Evolutionary conservation across 495 filamentous ascomycete species (phyloP).

Genomic region (Chaetomium tenue): DNA sequence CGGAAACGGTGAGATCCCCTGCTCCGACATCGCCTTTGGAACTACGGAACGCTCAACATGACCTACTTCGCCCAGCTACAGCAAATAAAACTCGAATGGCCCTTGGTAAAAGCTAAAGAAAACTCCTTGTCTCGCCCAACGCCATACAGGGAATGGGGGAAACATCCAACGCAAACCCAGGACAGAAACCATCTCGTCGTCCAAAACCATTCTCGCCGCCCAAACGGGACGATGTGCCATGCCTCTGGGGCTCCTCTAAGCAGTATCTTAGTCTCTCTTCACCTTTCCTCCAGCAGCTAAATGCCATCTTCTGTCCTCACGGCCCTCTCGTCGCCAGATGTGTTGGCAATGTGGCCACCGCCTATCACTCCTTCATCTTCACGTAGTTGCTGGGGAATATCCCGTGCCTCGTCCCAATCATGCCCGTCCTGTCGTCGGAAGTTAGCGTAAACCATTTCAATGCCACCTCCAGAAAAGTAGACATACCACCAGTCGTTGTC

Average conservation of each 20-base stretch:
- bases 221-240: conserved; percentile 12
- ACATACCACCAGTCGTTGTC: conserved; percentile 86
- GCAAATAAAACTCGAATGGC: neutral
- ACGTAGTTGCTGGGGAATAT: conserved; percentile 60
- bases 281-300: neutral
- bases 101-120: neutral
- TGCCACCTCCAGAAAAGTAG: neutral
- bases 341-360: conserved; percentile 8
- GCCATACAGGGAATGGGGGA: conserved; percentile 11
- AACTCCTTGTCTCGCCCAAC: conserved; percentile 14
- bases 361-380: conserved; percentile 43
- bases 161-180: conserved; percentile 1
- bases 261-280: neutral
- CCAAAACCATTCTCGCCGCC: conserved; percentile 5
- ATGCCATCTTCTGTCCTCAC: neutral
- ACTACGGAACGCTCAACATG: neutral
- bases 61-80: neutral
- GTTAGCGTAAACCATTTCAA: neutral
- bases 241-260: neutral
- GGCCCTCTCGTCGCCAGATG: neutral
- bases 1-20: too few species aligned
- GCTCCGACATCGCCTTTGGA: neutral
- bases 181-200: neutral
- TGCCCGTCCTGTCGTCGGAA: conserved; percentile 51
- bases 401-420: conserved; percentile 52